Conservation (phyloP, 768 basidiomycete genomes). For the Trametes cingulata region DNA sequence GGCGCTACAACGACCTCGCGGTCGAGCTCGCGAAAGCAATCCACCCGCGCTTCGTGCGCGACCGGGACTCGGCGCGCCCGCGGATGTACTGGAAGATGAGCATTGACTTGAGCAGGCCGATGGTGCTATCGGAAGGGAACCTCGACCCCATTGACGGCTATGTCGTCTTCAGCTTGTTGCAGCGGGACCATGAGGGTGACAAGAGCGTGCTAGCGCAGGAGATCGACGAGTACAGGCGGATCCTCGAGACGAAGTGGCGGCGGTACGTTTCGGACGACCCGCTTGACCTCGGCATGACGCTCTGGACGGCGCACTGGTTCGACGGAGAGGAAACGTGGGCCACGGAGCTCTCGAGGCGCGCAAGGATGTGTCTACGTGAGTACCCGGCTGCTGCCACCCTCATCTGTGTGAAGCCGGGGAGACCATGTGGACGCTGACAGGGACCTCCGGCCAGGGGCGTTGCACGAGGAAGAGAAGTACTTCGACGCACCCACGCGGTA, state of each 20-base stretch:
- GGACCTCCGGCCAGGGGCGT: conserved; percentile 1
- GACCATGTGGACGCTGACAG: neutral
- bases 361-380: conserved; percentile 24
- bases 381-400: neutral
- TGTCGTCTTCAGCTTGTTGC: conserved; percentile 29
- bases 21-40: conserved; percentile 32
- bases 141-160: conserved; percentile 35
- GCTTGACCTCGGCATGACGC: conserved; percentile 35
- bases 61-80: conserved; percentile 23
- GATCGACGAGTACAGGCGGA: conserved; percentile 30
- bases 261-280: conserved; percentile 27
- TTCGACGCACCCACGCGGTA: conserved; percentile 23
- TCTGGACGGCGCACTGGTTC: conserved; percentile 33
- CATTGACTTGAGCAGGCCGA: conserved; percentile 27
- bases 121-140: conserved; percentile 32
- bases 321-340: conserved; percentile 30
- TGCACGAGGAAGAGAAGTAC: conserved; percentile 23
- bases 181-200: conserved; percentile 15
- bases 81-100: conserved; percentile 35
- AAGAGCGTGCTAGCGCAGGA: conserved; percentile 22
- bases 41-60: conserved; percentile 30
- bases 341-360: conserved; percentile 23
- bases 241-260: conserved; percentile 28
- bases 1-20: conserved; percentile 30
- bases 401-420: neutral